Evolutionary conservation across 768 basidiomycete genomes (phyloP).

Genomic region (Chalciporus piperatus): DNA sequence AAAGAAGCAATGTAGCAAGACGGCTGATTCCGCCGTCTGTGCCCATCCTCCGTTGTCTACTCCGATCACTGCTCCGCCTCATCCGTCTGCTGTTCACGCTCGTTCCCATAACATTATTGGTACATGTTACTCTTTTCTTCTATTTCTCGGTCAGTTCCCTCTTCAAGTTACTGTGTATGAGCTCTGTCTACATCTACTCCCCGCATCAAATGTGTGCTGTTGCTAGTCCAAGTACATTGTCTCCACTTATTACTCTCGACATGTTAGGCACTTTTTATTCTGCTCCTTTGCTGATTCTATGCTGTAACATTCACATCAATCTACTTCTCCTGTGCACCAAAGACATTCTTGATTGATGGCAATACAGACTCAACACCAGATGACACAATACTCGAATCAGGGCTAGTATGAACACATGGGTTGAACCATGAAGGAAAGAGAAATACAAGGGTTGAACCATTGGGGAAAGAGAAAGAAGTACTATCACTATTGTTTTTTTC

Average conservation of each 20-base stretch:
- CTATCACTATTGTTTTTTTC: too few species aligned
- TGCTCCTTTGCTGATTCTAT: not conserved
- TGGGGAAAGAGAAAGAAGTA: too few species aligned
- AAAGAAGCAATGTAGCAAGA: slow-evolving; percentile 68
- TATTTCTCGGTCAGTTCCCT: too few species aligned
- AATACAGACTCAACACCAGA: too few species aligned
- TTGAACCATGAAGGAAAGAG: too few species aligned
- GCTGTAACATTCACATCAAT: too few species aligned
- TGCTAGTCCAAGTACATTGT: slow-evolving; percentile 14
- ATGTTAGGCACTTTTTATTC: slow-evolving; percentile 15
- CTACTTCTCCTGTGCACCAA: too few species aligned
- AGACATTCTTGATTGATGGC: too few species aligned
- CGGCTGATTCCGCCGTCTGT: slow-evolving; percentile 11
- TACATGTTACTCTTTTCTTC: not conserved
- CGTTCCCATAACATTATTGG: slow-evolving; percentile 19
- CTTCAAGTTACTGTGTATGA: not conserved
- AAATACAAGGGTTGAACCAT: too few species aligned
- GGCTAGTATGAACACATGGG: too few species aligned
- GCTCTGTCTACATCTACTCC: not conserved
- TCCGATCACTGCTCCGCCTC: not conserved
- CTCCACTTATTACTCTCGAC: slow-evolving; percentile 8
- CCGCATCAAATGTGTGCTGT: not conserved
- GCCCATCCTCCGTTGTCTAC: not conserved
- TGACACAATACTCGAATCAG: too few species aligned
- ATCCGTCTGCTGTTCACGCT: not conserved